These are phyloP conservation scores for Colletotrichum horii DNA, from an alignment of 2,329 filamentous ascomycete genomes.

Conservation along the genomic window DNA sequence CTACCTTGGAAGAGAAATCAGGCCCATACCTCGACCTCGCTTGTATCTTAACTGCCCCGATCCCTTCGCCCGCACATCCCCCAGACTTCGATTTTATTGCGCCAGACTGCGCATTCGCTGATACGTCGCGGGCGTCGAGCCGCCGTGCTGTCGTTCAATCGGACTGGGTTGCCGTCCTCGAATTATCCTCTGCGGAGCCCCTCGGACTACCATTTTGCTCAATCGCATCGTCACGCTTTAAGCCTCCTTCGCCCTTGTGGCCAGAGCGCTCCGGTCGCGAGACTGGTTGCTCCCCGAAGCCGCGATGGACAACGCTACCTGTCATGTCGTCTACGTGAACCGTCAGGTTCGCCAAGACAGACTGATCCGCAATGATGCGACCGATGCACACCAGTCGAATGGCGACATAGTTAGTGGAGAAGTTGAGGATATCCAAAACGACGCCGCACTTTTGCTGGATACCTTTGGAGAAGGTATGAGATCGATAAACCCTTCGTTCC, in stretches of 20 bases:
- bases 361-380: slow-evolving; percentile 37
- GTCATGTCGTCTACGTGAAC: slow-evolving; percentile 67
- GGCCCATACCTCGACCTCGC: neutral
- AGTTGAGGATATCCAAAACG: slow-evolving; percentile 45
- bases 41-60: neutral
- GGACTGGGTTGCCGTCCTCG: slow-evolving; percentile 17
- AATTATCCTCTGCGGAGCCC: slow-evolving; percentile 6
- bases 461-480: slow-evolving; percentile 60
- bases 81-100: neutral
- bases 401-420: slow-evolving; percentile 36
- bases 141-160: neutral
- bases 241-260: slow-evolving; percentile 39
- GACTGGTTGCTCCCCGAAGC: slow-evolving; percentile 63
- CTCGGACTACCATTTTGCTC: neutral
- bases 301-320: slow-evolving; percentile 63
- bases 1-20: slow-evolving; percentile 2
- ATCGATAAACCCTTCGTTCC: neutral
- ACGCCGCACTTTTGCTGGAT: slow-evolving; percentile 55
- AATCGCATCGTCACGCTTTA: slow-evolving; percentile 1
- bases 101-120: neutral
- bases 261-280: slow-evolving; percentile 64
- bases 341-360: slow-evolving; percentile 55
- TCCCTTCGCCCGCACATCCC: neutral
- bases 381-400: slow-evolving; percentile 24
- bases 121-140: neutral